A percentile compares a stretch with the other conserved stretches of the same genome.
These are phyloP conservation scores for Myrmaecium sp. DNA, from an alignment of 2,329 filamentous ascomycete species.

Conservation along the genomic window DNA sequence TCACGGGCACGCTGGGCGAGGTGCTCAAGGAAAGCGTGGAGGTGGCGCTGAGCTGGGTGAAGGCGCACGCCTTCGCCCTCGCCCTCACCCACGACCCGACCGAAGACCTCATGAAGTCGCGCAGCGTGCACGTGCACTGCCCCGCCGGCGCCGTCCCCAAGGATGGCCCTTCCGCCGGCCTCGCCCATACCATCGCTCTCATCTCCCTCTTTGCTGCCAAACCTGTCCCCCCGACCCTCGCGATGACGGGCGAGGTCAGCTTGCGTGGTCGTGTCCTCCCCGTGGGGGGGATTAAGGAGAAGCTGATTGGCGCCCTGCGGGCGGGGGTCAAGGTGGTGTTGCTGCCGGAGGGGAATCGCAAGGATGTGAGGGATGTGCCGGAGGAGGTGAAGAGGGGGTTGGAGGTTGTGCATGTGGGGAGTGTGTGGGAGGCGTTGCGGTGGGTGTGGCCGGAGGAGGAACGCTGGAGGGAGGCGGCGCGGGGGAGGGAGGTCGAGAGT, in stretches of 20 bases:
- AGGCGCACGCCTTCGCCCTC: conserved; percentile 83
- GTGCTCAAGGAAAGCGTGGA: conserved; percentile 96
- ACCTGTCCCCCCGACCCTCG: conserved; percentile 74
- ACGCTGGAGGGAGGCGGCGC: conserved; percentile 65
- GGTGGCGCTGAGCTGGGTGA: conserved; percentile 92
- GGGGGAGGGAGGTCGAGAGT: conserved; percentile 56
- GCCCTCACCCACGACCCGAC: conserved; percentile 64
- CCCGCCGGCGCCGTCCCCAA: conserved; percentile 91
- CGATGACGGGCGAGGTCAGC: conserved; percentile 76
- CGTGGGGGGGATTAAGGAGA: conserved; percentile 97
- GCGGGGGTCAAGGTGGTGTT: conserved; percentile 92
- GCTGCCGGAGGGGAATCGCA: conserved; percentile 72
- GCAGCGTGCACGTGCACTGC: conserved; percentile 90
- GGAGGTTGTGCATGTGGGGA: conserved; percentile 78
- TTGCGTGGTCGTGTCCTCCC: conserved; percentile 81
- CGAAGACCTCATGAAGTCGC: conserved; percentile 89
- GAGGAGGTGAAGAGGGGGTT: conserved; percentile 75
- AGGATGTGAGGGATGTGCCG: conserved; percentile 82
- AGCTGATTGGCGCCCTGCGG: conserved; percentile 81
- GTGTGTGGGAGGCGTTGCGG: conserved; percentile 88
- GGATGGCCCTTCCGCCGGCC: conserved; percentile 67
- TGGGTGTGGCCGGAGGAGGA: conserved; percentile 80
- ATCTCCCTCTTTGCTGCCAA: conserved; percentile 80
- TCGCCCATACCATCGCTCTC: conserved; percentile 85
- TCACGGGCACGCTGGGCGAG: conserved; percentile 90